phyloP scores from a whole-genome alignment of 2,329 filamentous ascomycete genomes.

The Phialophora tarda region DNA sequence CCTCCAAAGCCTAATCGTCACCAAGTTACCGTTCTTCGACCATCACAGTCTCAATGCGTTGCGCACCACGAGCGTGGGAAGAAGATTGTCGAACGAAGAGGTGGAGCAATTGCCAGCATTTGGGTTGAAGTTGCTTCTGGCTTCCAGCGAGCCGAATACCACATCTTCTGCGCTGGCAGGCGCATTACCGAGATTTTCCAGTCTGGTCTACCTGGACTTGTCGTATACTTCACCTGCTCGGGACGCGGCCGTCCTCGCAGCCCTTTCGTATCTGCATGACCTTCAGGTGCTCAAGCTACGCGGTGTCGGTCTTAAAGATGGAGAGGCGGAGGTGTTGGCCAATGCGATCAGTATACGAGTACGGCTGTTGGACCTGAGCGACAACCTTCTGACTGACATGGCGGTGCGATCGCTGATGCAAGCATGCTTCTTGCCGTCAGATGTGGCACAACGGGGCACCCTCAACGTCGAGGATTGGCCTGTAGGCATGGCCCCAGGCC shows the following conservation, averaged over 20 bases:
- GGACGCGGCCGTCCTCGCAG: conserved; percentile 55
- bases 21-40: conserved; percentile 66
- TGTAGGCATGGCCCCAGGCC: conserved; percentile 44
- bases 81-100: conserved; percentile 28
- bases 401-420: conserved; percentile 60
- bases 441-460: conserved; percentile 33
- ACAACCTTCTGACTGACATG: conserved; percentile 63
- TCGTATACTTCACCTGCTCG: conserved; percentile 60
- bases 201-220: conserved; percentile 63
- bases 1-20: conserved; percentile 65
- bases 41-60: conserved; percentile 62
- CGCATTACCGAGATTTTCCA: conserved; percentile 59
- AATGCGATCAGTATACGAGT: conserved; percentile 59
- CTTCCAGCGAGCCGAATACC: conserved; percentile 63
- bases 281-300: conserved; percentile 64
- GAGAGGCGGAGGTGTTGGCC: conserved; percentile 59
- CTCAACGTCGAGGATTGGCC: conserved; percentile 43
- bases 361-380: conserved; percentile 61
- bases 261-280: conserved; percentile 54
- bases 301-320: conserved; percentile 60
- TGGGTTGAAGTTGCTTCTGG: conserved; percentile 61
- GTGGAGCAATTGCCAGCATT: conserved; percentile 44
- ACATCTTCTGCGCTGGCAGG: conserved; percentile 60
- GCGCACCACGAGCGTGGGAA: conserved; percentile 41
- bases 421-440: conserved; percentile 53